Conservation (phyloP, 352 stramenopile species). For the Pythium sp. region DNA sequence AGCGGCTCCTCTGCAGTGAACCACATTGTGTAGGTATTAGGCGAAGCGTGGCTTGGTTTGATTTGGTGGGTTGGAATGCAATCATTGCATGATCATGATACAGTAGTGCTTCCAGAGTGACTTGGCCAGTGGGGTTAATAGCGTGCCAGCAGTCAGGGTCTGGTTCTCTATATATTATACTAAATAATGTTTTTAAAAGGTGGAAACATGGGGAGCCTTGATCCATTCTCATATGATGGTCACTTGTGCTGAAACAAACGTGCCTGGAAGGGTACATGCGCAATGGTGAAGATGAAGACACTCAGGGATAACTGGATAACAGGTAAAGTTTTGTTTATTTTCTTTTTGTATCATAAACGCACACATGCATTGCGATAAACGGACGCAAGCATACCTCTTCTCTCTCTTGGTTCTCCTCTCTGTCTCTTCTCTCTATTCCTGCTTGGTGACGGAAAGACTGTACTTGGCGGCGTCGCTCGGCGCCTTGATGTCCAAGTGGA, state of each 20-base stretch:
- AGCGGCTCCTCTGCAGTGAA: constrained; percentile 16
- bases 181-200: constrained; percentile 9
- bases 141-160: not conserved
- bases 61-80: not conserved
- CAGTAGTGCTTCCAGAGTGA: not conserved
- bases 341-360: not conserved
- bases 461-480: constrained; percentile 30
- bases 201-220: not conserved
- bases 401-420: not conserved
- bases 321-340: not conserved
- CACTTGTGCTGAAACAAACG: not conserved
- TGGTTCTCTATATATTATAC: constrained; percentile 10
- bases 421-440: constrained; percentile 23
- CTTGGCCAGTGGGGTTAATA: not conserved
- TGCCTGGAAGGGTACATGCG: not conserved
- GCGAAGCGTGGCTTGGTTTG: not conserved
- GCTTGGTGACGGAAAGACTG: constrained; percentile 40
- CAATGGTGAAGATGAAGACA: not conserved
- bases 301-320: not conserved
- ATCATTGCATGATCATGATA: not conserved
- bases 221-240: not conserved
- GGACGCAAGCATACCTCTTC: not conserved
- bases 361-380: not conserved
- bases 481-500: constrained; percentile 60
- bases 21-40: constrained; percentile 36